Percentiles rank a stretch among this genome's conserved stretches.
phyloP scores from a whole-genome alignment of 2,329 filamentous ascomycete species.

The Nothopassalora personata region DNA sequence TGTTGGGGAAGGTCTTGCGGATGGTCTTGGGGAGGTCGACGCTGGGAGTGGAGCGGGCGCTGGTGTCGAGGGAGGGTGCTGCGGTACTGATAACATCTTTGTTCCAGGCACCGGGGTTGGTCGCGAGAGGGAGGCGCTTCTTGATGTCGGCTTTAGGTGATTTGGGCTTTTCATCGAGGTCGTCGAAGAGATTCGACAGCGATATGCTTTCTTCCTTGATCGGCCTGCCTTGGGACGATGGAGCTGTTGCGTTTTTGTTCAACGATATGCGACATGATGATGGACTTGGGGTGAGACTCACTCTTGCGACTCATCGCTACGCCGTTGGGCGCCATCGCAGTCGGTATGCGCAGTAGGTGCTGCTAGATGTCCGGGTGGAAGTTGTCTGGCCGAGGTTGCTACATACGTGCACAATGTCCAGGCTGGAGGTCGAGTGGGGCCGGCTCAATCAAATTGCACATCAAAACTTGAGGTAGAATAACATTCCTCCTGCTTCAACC shows the following conservation, averaged over 20 bases:
- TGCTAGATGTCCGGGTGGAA: background rate
- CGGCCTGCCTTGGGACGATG: constrained; percentile 9
- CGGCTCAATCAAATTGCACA: background rate
- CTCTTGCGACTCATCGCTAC: constrained; percentile 28
- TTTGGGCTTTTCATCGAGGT: constrained; percentile 19
- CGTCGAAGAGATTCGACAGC: constrained; percentile 30
- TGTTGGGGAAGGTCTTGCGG: constrained; percentile 73
- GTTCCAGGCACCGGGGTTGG: constrained; percentile 33
- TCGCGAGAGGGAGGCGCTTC: constrained; percentile 27
- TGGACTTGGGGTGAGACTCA: constrained; percentile 15
- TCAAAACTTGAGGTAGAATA: background rate
- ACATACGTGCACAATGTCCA: background rate
- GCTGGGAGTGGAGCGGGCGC: constrained; percentile 9
- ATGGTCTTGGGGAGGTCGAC: constrained; percentile 64
- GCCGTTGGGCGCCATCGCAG: constrained; percentile 31
- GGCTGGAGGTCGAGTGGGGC: background rate
- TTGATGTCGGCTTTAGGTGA: constrained; percentile 26
- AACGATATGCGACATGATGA: background rate
- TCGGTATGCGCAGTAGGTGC: background rate
- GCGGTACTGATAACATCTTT: background rate
- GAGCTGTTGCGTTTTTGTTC: background rate
- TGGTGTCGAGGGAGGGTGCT: constrained; percentile 3
- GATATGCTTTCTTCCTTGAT: constrained; percentile 21
- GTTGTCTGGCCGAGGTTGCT: background rate
- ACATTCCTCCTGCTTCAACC: background rate